Base-by-base conservation (phyloP, 208 protist genomes). In the Leishmania tropica region DNA sequence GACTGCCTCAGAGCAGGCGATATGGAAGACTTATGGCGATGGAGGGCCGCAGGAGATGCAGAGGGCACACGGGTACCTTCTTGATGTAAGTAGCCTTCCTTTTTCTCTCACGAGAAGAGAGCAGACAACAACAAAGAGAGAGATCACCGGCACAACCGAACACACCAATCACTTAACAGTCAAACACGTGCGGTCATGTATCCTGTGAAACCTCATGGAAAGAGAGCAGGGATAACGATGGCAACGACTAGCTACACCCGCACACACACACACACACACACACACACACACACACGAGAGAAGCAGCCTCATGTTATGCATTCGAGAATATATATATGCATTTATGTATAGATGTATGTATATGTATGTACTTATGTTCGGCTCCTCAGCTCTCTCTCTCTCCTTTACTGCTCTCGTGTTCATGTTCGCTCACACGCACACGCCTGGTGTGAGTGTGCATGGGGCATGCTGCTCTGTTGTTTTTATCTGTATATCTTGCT, bases 61-160 rank as follows among this genome's bases (percentile, higher is more conserved):
- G 70, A 54, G 5, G 11, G 24, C 70, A 1, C n/a, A 74, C 28
- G 10, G 28, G 70, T 19, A 35, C 70, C 45, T 53, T 21, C 70
- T 74, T n/a, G 42, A 74, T 74, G 70, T 74, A 74, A 51, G 70
- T 74, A 74, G 21, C 51, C 70, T 31, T 28, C 70, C 37, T 28
- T 74, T 24, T 54, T 51, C 45, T 28, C 48, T n/a, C 17, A 42
- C 48, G 17, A 40, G 24, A 35, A 51, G 28, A 37, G 47, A 37
- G 24, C 45, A 74, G 47, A 28, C 2, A 31, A 54, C 45, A 51
- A n/a, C 24, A 31, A 53, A 19, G 28, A 54, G 68, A 37, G 45
- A 13, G 42, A 74, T 31, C 28, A 48, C 21, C 40, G 40, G 42
- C 40, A 74, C 70, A 54, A 10, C 15, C 40, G 24, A 21, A 74